A percentile compares a stretch with the other conserved stretches of the same genome.
These are phyloP conservation scores for Neospora caninum DNA, from an alignment of 169 alveolate genomes.

Conservation along the genomic window DNA sequence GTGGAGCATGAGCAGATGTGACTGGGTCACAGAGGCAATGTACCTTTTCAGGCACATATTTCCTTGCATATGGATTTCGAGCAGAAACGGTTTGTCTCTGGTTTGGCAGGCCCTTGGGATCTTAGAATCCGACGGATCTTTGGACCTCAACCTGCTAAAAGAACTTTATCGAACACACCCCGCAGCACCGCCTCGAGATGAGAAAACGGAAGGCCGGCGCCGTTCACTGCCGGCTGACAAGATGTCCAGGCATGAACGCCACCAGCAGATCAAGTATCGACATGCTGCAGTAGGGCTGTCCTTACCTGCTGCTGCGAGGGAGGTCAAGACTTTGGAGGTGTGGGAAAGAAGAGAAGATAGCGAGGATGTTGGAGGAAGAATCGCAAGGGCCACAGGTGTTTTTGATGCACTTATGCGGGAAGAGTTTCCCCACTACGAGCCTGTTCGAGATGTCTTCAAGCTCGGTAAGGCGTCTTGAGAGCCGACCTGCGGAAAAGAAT, in stretches of 20 bases:
- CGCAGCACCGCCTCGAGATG: background rate
- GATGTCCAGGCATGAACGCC: background rate
- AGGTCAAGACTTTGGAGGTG: background rate
- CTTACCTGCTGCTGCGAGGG: background rate
- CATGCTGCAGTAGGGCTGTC: background rate
- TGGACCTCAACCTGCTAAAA: background rate
- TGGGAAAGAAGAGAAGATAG: background rate
- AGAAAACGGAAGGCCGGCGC: background rate
- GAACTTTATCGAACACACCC: background rate
- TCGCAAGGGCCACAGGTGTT: background rate
- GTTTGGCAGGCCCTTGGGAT: background rate
- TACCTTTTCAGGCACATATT: too few relatives aligned
- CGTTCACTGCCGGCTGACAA: background rate
- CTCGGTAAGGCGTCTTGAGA: slow-evolving; percentile 23
- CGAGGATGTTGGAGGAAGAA: background rate
- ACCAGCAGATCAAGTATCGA: slow-evolving; percentile 1
- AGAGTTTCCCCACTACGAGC: slow-evolving; percentile 43
- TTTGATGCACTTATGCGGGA: slow-evolving; percentile 31
- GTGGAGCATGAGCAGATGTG: too few relatives aligned
- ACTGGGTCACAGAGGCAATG: too few relatives aligned
- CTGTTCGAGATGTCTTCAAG: background rate
- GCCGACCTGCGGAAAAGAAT: too few relatives aligned
- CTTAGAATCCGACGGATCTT: background rate
- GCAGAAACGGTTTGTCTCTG: too few relatives aligned
- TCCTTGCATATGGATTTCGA: too few relatives aligned